phyloP scores from a whole-genome alignment of 2,329 filamentous ascomycete genomes.

The Plectosphaerella plurivora region DNA sequence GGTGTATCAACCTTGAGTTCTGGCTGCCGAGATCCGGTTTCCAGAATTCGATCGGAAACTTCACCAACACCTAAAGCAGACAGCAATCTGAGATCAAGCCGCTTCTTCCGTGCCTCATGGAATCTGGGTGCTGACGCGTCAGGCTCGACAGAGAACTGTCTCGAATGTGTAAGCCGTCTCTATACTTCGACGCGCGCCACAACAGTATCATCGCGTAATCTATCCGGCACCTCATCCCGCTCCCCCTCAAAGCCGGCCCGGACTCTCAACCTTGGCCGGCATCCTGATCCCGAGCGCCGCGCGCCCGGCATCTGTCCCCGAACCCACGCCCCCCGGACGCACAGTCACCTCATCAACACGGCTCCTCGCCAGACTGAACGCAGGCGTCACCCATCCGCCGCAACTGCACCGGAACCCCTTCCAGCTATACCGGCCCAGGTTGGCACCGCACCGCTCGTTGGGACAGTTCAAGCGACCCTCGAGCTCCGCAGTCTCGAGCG shows the following conservation, averaged over 20 bases:
- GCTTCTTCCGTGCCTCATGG: too few species aligned
- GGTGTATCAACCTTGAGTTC: too few species aligned
- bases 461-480: slow-evolving; percentile 85
- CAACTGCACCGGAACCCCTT: slow-evolving; percentile 92
- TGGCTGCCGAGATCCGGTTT: too few species aligned
- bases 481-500: slow-evolving; percentile 74
- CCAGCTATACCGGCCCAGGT: slow-evolving; percentile 93
- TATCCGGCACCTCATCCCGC: too few species aligned
- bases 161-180: too few species aligned
- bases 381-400: slow-evolving; percentile 84
- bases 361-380: slow-evolving; percentile 78
- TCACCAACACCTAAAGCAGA: too few species aligned
- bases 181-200: too few species aligned
- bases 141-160: too few species aligned
- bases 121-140: too few species aligned
- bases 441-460: slow-evolving; percentile 69
- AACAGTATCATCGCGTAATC: too few species aligned
- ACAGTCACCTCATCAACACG: slow-evolving; percentile 66
- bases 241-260: background rate
- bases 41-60: too few species aligned
- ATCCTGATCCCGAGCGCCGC: slow-evolving; percentile 46
- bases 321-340: slow-evolving; percentile 12
- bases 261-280: slow-evolving; percentile 39
- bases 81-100: too few species aligned
- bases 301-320: slow-evolving; percentile 14